Conservation (phyloP, 257 asterid genomes). For the Rauvolfia tetraphylla region DNA sequence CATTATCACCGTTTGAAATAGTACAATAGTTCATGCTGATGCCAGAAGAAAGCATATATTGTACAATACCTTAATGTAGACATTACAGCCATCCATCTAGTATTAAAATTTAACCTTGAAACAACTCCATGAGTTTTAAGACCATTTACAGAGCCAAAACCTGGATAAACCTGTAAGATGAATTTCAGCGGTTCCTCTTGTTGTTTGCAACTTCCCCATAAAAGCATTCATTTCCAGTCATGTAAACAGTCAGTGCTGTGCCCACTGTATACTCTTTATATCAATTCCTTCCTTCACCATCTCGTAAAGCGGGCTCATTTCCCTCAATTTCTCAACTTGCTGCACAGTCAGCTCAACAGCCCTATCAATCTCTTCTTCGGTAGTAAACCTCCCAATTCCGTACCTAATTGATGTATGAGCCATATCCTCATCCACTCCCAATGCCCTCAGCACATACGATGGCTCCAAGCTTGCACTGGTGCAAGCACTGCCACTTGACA, state of each 20-base stretch:
- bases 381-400: slow-evolving; percentile 96
- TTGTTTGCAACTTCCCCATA: background rate
- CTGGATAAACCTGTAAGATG: background rate
- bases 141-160: background rate
- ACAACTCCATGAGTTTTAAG: background rate
- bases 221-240: background rate
- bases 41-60: background rate
- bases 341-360: slow-evolving; percentile 82
- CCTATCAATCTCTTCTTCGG: slow-evolving; percentile 82
- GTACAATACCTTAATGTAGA: background rate
- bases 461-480: slow-evolving; percentile 99
- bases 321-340: slow-evolving; percentile 97
- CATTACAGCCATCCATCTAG: background rate
- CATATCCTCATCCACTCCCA: slow-evolving; percentile 99
- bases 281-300: slow-evolving; percentile 94
- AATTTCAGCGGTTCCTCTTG: background rate
- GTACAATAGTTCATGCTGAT: background rate
- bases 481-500: slow-evolving; percentile 97
- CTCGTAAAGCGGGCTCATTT: slow-evolving; percentile 96
- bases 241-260: slow-evolving; percentile 53
- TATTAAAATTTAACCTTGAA: background rate
- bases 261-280: slow-evolving; percentile 83
- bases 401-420: slow-evolving; percentile 96
- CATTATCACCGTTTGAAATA: background rate
- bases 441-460: slow-evolving; percentile 86